These are phyloP conservation scores for Gossypium gossypioides DNA, from an alignment of 441 rosid species.

Conservation along the genomic window DNA sequence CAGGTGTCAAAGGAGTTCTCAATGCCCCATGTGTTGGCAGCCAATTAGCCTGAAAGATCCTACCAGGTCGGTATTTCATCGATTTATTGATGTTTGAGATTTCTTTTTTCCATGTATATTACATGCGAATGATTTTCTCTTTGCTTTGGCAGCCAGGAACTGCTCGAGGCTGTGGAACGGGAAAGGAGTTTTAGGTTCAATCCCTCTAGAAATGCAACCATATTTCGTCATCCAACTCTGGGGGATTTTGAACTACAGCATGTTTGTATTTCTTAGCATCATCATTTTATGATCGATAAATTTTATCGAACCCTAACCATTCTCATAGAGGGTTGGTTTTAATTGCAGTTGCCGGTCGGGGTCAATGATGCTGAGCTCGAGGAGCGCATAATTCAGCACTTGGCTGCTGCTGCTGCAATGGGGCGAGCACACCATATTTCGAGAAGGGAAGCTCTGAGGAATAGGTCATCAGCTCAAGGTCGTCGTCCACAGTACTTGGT, in stretches of 20 bases:
- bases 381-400: slow-evolving; percentile 87
- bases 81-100: too few species aligned
- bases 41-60: not conserved
- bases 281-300: slow-evolving; percentile 2
- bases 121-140: slow-evolving; percentile 6
- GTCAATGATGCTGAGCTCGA: slow-evolving; percentile 79
- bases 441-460: slow-evolving; percentile 78
- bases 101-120: not conserved
- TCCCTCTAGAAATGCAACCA: slow-evolving; percentile 68
- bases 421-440: slow-evolving; percentile 65
- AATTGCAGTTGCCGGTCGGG: slow-evolving; percentile 63
- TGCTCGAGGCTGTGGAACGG: slow-evolving; percentile 72
- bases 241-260: slow-evolving; percentile 91
- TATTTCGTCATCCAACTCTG: slow-evolving; percentile 84
- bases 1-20: slow-evolving; percentile 80
- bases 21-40: slow-evolving; percentile 15
- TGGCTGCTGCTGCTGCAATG: slow-evolving; percentile 93
- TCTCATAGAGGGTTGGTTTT: slow-evolving; percentile 12
- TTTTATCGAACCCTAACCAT: not conserved
- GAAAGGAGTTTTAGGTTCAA: slow-evolving; percentile 69
- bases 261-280: slow-evolving; percentile 36
- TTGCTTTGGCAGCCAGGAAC: slow-evolving; percentile 57
- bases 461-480: slow-evolving; percentile 55
- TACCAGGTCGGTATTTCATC: not conserved
- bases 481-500: slow-evolving; percentile 63